A percentile compares a stretch with the other conserved stretches of the same genome.
Evolutionary conservation across 192 early-diverging fungal genomes (phyloP).

Genomic region (Chytriomyces confervae): DNA sequence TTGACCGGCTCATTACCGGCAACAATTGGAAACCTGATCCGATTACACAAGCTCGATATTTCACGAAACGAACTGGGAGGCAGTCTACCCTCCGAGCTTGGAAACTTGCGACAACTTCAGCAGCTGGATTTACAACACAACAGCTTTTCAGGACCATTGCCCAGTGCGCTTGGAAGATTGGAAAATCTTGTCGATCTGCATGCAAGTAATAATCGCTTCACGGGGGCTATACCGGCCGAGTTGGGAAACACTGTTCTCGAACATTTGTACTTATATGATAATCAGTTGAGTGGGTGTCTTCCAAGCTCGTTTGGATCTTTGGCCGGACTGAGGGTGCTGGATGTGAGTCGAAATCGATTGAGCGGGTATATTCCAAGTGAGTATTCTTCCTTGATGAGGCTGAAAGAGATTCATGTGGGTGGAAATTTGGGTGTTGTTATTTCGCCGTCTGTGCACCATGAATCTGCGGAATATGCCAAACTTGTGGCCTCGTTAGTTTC

Average conservation of each 20-base stretch:
- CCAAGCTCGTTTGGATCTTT: background rate
- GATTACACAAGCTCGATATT: background rate
- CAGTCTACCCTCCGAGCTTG: background rate
- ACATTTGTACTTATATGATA: background rate
- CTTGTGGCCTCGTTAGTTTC: background rate
- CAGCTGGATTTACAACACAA: background rate
- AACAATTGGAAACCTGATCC: background rate
- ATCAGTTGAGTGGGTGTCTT: background rate
- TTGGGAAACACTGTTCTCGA: background rate
- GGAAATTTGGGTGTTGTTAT: background rate
- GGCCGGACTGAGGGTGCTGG: background rate
- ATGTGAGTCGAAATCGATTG: background rate
- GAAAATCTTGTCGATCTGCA: background rate
- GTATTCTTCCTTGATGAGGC: background rate
- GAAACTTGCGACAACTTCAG: background rate
- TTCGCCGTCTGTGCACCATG: background rate
- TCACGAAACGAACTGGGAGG: conserved; percentile 3
- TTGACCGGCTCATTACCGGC: background rate
- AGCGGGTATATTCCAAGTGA: background rate
- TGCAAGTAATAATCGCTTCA: background rate
- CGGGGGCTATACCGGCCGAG: conserved; percentile 7
- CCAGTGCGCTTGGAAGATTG: background rate
- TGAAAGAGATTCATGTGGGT: conserved; percentile 2
- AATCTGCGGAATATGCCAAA: background rate
- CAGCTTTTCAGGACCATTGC: background rate